phyloP scores from a whole-genome alignment of 2,329 filamentous ascomycete genomes.

The Leptographium radiaticola region DNA sequence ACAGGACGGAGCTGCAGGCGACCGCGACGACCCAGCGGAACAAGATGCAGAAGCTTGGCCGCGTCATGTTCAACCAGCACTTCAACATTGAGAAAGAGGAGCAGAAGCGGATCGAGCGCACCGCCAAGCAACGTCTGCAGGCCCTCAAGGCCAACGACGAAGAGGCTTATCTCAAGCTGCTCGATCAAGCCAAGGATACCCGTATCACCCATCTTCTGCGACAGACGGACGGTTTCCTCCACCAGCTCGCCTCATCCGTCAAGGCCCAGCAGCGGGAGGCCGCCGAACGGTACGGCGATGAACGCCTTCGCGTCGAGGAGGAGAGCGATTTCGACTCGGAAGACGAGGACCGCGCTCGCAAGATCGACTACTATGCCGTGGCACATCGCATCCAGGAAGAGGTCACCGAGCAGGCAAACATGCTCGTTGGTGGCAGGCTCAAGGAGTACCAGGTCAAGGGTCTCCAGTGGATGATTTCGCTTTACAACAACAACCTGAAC shows the following conservation, averaged over 20 bases:
- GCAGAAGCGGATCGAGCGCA: constrained; percentile 94
- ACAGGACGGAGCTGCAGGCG: constrained; percentile 64
- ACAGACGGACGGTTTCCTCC: constrained; percentile 95
- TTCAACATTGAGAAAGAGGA: constrained; percentile 98
- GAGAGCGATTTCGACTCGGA: constrained; percentile 56
- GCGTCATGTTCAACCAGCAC: constrained; percentile 80
- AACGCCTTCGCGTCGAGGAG: constrained; percentile 39
- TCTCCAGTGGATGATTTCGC: constrained; percentile 97
- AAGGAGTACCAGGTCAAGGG: constrained; percentile 99
- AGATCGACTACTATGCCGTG: constrained; percentile 98
- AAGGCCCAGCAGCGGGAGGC: constrained; percentile 83
- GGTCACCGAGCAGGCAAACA: constrained; percentile 66
- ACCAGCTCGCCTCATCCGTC: constrained; percentile 88
- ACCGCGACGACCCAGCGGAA: constrained; percentile 52
- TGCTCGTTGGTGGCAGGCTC: constrained; percentile 79
- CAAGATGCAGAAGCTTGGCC: constrained; percentile 75
- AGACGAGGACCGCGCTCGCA: constrained; percentile 56
- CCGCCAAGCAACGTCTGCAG: constrained; percentile 97
- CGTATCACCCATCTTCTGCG: constrained; percentile 95
- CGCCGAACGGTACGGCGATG: constrained; percentile 63
- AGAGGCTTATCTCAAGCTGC: constrained; percentile 93
- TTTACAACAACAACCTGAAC: constrained; percentile 99
- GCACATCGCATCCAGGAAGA: constrained; percentile 94
- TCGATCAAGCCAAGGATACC: constrained; percentile 97
- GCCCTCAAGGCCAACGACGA: constrained; percentile 98